Conservation (phyloP, 2,329 filamentous ascomycete species). For the Allantophomopsis lycopodina region DNA sequence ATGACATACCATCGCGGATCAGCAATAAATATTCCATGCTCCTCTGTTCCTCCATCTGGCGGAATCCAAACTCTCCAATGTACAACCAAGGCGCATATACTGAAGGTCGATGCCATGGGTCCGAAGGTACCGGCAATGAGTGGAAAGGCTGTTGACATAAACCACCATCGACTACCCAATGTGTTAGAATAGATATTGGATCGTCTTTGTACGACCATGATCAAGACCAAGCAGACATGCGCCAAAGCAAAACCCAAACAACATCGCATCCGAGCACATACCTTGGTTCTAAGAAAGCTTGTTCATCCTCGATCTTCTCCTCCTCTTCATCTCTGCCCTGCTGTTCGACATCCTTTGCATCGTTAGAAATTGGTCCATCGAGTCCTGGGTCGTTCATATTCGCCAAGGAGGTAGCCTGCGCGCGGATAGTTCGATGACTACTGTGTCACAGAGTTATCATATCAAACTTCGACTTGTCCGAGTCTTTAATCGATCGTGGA, state of each 20-base stretch:
- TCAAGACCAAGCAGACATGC: too few species aligned
- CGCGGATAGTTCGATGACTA: too few species aligned
- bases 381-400: constrained; percentile 18
- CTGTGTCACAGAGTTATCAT: too few species aligned
- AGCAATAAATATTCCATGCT: constrained; percentile 35
- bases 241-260: too few species aligned
- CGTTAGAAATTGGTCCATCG: constrained; percentile 12
- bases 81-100: constrained; percentile 71
- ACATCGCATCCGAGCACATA: constrained; percentile 2
- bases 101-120: constrained; percentile 77
- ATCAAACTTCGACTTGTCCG: too few species aligned
- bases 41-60: constrained; percentile 31
- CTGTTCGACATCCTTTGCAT: constrained; percentile 15
- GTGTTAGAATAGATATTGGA: not conserved
- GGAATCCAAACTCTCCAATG: constrained; percentile 55
- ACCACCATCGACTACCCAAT: constrained; percentile 33
- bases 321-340: constrained; percentile 9
- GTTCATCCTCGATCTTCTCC: constrained; percentile 12
- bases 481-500: too few species aligned
- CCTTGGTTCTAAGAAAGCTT: constrained; percentile 14
- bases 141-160: constrained; percentile 52
- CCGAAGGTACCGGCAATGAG: constrained; percentile 75
- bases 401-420: not conserved
- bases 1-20: constrained; percentile 57
- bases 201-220: too few species aligned